phyloP scores from a whole-genome alignment of 495 filamentous ascomycete genomes.

The Penicillium paxilli region DNA sequence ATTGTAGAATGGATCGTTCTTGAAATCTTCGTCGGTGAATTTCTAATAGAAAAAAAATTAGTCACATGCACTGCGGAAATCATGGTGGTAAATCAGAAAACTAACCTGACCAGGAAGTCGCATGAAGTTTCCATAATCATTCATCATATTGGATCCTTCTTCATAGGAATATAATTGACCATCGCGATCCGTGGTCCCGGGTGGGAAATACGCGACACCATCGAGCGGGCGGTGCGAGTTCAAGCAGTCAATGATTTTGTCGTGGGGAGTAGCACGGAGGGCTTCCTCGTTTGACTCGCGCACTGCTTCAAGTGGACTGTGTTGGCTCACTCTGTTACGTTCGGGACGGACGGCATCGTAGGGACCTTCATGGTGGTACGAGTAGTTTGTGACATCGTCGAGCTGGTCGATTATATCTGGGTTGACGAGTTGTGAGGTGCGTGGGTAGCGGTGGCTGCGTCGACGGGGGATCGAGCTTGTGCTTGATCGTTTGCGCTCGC shows the following conservation, averaged over 20 bases:
- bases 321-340: slow-evolving; percentile 62
- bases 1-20: slow-evolving; percentile 48
- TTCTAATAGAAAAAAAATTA: slow-evolving; percentile 23
- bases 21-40: slow-evolving; percentile 50
- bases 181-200: slow-evolving; percentile 63
- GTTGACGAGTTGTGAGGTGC: slow-evolving; percentile 62
- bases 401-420: slow-evolving; percentile 81
- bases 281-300: slow-evolving; percentile 72
- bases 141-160: slow-evolving; percentile 83
- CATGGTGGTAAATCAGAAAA: not conserved
- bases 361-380: slow-evolving; percentile 90
- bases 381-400: slow-evolving; percentile 57
- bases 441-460: slow-evolving; percentile 43
- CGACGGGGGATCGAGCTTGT: slow-evolving; percentile 10
- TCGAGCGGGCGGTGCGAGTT: slow-evolving; percentile 79
- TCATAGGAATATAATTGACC: slow-evolving; percentile 76
- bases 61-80: not conserved
- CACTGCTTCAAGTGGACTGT: slow-evolving; percentile 77
- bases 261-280: slow-evolving; percentile 76
- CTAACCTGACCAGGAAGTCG: slow-evolving; percentile 37
- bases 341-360: slow-evolving; percentile 81
- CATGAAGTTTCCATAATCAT: slow-evolving; percentile 54
- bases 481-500: slow-evolving; percentile 19
- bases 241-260: slow-evolving; percentile 76
- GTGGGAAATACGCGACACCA: slow-evolving; percentile 74